Evolutionary conservation across 495 filamentous ascomycete genomes (phyloP), one percentile per base, ranked within the genome.

Genomic region (Halenospora varia): DNA sequence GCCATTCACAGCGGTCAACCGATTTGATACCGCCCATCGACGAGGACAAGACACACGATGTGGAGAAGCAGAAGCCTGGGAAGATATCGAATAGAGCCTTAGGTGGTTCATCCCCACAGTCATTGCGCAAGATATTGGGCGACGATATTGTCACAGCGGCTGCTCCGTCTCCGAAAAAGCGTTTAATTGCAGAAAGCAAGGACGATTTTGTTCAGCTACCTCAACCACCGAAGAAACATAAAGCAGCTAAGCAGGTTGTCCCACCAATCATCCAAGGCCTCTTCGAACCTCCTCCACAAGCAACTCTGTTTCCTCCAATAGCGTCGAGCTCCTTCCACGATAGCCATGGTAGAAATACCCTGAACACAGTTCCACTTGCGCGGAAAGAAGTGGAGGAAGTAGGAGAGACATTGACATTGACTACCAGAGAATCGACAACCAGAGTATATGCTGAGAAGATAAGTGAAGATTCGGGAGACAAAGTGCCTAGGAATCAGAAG

Each of bases 261-360:
- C 66, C 80, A 19, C 79, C 86, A 54, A 88, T 90, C 60, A 79
- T 92, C 41, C 85, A 87, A 65, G 86, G 86, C n/a, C 71, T 90
- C 26, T 84, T 87, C 63, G 86, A 89, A 62, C 88, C 88, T 0
- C 88, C 88, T 2, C 88, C 87, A 10, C 83, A 89, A 65, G 82
- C 86, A 48, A 82, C 83, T 22, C 74, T 89, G 10, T 87, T 90
- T 59, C 86, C 88, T 0, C 88, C 86, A 4, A 90, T 90, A 48
- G 79, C 83, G 26, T 78, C 82, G 8, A 69, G 67, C 15, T 72
- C 75, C 3, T 79, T 80, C 53, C 75, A 76, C 52, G 70, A 77
- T 45, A 69, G 67, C 48, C 73, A 73, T 49, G 66, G 70, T 18
- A 61, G 66, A 48, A 71, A 66, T 50, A 68, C 67, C 51, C 51